Evolutionary conservation across 2,329 filamentous ascomycete genomes (phyloP).

Genomic region (Mycosphaerella sp.): DNA sequence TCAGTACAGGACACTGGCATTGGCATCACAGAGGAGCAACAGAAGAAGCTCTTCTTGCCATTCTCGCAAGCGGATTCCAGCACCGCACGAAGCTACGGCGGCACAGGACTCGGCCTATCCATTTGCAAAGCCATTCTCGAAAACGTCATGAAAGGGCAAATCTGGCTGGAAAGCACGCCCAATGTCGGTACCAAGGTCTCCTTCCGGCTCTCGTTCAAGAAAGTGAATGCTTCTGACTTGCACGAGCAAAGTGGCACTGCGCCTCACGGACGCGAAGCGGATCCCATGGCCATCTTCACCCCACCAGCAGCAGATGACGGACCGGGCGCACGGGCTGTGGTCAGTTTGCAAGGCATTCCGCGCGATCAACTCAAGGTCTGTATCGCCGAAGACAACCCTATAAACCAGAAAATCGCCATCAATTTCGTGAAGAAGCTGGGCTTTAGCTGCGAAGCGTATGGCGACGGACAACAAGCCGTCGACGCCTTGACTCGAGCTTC

Average conservation of each 20-base stretch:
- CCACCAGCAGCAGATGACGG: conserved; percentile 41
- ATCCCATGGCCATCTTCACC: conserved; percentile 53
- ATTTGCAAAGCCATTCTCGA: conserved; percentile 95
- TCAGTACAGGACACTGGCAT: conserved; percentile 88
- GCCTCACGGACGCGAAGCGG: conserved; percentile 36
- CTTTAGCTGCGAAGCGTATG: conserved; percentile 80
- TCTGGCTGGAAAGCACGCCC: conserved; percentile 71
- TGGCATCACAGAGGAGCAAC: conserved; percentile 74
- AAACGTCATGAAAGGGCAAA: conserved; percentile 81
- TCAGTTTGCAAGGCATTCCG: conserved; percentile 66
- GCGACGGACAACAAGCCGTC: conserved; percentile 81
- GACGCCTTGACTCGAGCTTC: conserved; percentile 73
- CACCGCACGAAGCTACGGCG: conserved; percentile 84
- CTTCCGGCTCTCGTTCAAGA: conserved; percentile 81
- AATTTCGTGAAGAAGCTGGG: conserved; percentile 83
- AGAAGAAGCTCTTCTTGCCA: conserved; percentile 80
- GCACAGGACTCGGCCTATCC: conserved; percentile 81
- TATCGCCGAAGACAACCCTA: conserved; percentile 90
- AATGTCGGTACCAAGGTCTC: conserved; percentile 64
- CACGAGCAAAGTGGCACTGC: conserved; percentile 21
- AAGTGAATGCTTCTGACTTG: conserved; percentile 54
- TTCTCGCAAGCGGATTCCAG: conserved; percentile 91
- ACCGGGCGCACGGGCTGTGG: conserved; percentile 31
- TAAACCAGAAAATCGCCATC: conserved; percentile 91
- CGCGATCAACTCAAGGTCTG: conserved; percentile 77